Evolutionary conservation across 768 basidiomycete genomes (phyloP), one percentile per base, ranked within the genome.

Genomic region (Crassisporium funariophilum): DNA sequence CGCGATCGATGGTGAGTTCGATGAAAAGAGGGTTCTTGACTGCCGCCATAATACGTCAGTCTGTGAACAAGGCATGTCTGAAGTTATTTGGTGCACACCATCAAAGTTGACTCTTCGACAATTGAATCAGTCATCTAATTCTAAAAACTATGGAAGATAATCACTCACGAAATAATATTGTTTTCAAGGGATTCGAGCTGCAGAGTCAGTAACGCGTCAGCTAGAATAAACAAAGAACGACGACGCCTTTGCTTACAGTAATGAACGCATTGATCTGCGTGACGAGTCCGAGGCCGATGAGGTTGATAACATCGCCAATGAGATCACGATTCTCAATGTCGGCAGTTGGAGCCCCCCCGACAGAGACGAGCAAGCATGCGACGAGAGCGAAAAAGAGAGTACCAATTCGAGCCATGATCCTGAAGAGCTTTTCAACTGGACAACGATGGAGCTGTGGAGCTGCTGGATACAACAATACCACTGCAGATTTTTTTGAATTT

Each of bases 1-100:
- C 66, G 37, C 68, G 59, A 47, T 73, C 69, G 48, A 79, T 66
- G 22, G 69, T 72, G 34, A 78, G 64, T 41, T 75, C 75, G 27
- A 74, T 44, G 37, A 69, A 53, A 34, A 73, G 66, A 3, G 70
- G 70, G 59, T 73, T 76, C 25, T 66, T 60, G 31, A 67, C 72
- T 72, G 43, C n/a, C n/a, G n/a, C n/a, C n/a, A n/a, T n/a, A n/a
- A n/a, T n/a, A n/a, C n/a, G n/a, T n/a, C n/a, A n/a, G n/a, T n/a
- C n/a, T n/a, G n/a, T n/a, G n/a, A n/a, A 15, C 31, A 34, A 37
- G 4, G 15, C 12, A 15, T 15, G 11, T 10, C 20, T 21, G 16
- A 23, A 0, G 20, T 13, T 12, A 23, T 23, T 4, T 27, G 9
- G 9, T 35, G 35, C 46, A 29, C 42, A 70, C 68, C 61, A 51